A percentile compares a stretch with the other conserved stretches of the same genome.
These are phyloP conservation scores for Thalassiosira pacifica DNA, from an alignment of 352 stramenopile species.

Conservation along the genomic window DNA sequence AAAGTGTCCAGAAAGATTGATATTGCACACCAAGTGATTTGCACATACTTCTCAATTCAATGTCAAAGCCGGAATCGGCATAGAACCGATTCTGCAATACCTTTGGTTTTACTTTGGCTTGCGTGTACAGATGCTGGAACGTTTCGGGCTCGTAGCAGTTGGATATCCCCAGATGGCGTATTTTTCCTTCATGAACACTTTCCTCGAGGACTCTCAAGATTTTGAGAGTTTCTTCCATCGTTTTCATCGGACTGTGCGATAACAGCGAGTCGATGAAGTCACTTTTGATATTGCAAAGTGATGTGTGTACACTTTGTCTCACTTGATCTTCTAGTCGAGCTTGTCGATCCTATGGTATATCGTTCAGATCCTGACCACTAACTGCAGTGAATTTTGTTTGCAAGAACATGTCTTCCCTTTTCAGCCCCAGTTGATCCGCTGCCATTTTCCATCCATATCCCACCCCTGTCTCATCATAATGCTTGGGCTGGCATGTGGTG, in stretches of 20 bases:
- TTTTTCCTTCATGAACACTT: conserved; percentile 64
- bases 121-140: conserved; percentile 73
- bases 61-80: conserved; percentile 64
- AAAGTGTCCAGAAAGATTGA: conserved; percentile 86
- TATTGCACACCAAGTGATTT: conserved; percentile 69
- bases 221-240: conserved; percentile 76
- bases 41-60: conserved; percentile 68
- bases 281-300: conserved; percentile 70
- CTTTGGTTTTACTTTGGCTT: conserved; percentile 66
- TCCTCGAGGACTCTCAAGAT: conserved; percentile 81
- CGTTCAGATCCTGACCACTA: conserved; percentile 79
- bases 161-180: conserved; percentile 72
- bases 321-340: conserved; percentile 65
- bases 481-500: conserved; percentile 85
- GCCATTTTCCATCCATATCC: conserved; percentile 68
- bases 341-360: conserved; percentile 71
- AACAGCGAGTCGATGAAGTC: conserved; percentile 75
- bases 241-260: conserved; percentile 75
- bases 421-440: conserved; percentile 55
- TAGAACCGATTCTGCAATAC: conserved; percentile 84
- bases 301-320: conserved; percentile 60
- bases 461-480: conserved; percentile 84
- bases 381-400: conserved; percentile 86
- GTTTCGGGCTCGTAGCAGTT: conserved; percentile 77
- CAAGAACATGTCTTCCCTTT: conserved; percentile 76